Evolutionary conservation across 164 flowering plant species (phyloP).

Genomic region (Paratinospora sagittata): DNA sequence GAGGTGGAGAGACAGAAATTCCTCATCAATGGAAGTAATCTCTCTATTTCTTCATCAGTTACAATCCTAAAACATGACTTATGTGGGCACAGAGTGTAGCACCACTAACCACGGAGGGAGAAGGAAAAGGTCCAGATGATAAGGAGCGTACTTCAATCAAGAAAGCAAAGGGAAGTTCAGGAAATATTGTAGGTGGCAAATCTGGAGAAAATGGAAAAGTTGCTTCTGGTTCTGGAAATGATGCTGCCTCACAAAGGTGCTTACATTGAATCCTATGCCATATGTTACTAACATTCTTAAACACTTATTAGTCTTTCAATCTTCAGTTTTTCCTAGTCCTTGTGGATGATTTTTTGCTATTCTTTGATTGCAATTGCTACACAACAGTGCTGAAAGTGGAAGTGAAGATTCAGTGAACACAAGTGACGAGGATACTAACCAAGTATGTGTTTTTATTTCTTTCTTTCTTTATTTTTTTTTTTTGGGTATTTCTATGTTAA

Average conservation of each 20-base stretch:
- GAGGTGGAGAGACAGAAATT: background rate
- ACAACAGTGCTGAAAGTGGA: constrained; percentile 76
- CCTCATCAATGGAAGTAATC: background rate
- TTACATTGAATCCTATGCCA: background rate
- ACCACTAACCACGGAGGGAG: constrained; percentile 35
- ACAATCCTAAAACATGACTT: constrained; percentile 2
- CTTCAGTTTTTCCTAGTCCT: background rate
- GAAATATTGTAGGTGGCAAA: constrained; percentile 36
- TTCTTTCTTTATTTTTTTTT: background rate
- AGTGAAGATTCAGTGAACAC: constrained; percentile 68
- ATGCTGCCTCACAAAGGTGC: constrained; percentile 78
- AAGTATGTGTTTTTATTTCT: constrained; percentile 26
- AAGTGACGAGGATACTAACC: constrained; percentile 62
- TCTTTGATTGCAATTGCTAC: constrained; percentile 10
- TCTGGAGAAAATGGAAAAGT: constrained; percentile 60
- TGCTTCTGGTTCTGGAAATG: constrained; percentile 84
- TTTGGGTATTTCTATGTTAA: background rate
- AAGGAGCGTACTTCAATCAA: constrained; percentile 48
- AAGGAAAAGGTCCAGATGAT: constrained; percentile 49
- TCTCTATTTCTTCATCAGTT: background rate
- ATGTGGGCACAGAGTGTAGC: constrained; percentile 43
- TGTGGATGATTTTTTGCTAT: background rate
- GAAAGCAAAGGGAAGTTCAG: constrained; percentile 59
- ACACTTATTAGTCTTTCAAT: background rate
- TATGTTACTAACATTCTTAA: background rate